These are phyloP conservation scores for Stereocaulon alpinum DNA, from an alignment of 495 filamentous ascomycete genomes.

Conservation along the genomic window DNA sequence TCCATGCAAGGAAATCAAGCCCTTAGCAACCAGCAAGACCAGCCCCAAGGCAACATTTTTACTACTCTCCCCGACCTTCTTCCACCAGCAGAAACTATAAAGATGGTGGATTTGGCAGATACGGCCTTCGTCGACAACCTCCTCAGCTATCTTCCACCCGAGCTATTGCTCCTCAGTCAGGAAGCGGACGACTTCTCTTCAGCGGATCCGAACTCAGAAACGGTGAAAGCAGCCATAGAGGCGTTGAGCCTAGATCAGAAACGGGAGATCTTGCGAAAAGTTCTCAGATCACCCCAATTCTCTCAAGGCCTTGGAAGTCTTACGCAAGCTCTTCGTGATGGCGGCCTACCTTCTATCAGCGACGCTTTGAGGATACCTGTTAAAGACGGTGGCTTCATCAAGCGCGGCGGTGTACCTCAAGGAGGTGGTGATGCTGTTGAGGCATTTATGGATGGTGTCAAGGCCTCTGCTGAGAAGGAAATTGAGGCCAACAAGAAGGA, in stretches of 20 bases:
- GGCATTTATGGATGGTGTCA: conserved; percentile 80
- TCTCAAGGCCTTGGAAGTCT: conserved; percentile 73
- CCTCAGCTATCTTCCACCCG: conserved; percentile 63
- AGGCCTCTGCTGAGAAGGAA: conserved; percentile 54
- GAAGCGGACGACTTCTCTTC: conserved; percentile 47
- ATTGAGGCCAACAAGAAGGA: conserved; percentile 47
- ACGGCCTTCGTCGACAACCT: conserved; percentile 59
- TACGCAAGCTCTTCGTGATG: conserved; percentile 80
- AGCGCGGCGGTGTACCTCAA: conserved; percentile 61
- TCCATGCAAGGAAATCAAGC: conserved; percentile 58
- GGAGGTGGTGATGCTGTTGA: conserved; percentile 83
- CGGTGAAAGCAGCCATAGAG: conserved; percentile 57
- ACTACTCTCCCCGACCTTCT: conserved; percentile 85
- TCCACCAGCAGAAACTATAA: conserved; percentile 60
- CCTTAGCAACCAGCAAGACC: conserved; percentile 30
- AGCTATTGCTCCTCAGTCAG: conserved; percentile 61
- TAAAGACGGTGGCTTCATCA: conserved; percentile 69
- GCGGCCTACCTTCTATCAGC: conserved; percentile 81
- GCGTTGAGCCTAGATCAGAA: conserved; percentile 72
- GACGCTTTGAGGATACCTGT: conserved; percentile 74
- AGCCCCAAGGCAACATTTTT: conserved; percentile 49
- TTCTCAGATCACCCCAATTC: conserved; percentile 87
- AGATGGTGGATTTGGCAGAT: conserved; percentile 58
- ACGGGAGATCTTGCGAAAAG: conserved; percentile 65
- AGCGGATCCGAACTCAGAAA: conserved; percentile 54